A percentile compares a stretch with the other conserved stretches of the same genome.
Evolutionary conservation across 179 eudicot species (phyloP).

Genomic region (Corrigiola litoralis): DNA sequence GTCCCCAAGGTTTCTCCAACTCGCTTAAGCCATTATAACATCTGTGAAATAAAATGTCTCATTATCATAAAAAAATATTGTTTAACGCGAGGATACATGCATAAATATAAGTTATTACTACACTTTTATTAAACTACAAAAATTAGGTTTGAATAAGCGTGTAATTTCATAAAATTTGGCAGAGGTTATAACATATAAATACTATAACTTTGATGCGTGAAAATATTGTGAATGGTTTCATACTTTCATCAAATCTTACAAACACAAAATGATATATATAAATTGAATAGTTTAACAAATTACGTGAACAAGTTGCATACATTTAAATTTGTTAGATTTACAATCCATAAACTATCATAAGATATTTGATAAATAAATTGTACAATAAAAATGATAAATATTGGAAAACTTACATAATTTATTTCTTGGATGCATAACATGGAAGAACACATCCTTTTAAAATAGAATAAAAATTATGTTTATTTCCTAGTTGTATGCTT

Average conservation of each 20-base stretch:
- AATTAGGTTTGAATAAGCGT: too few species aligned
- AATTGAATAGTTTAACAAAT: background rate
- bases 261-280: background rate
- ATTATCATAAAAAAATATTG: too few species aligned
- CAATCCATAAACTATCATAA: background rate
- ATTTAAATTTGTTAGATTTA: background rate
- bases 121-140: too few species aligned
- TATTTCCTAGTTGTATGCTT: background rate
- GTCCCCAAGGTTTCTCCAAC: too few species aligned
- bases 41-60: too few species aligned
- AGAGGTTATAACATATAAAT: too few species aligned
- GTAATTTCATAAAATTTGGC: too few species aligned
- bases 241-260: background rate
- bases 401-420: constrained; percentile 1
- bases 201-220: too few species aligned
- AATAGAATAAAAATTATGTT: background rate
- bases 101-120: too few species aligned
- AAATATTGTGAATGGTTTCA: background rate
- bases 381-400: background rate
- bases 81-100: too few species aligned
- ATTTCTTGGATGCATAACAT: background rate
- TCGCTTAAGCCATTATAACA: too few species aligned
- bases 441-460: background rate
- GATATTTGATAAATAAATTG: background rate
- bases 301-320: background rate